These are phyloP conservation scores for Globisporangium viniferum DNA, from an alignment of 352 stramenopile genomes.

Conservation along the genomic window DNA sequence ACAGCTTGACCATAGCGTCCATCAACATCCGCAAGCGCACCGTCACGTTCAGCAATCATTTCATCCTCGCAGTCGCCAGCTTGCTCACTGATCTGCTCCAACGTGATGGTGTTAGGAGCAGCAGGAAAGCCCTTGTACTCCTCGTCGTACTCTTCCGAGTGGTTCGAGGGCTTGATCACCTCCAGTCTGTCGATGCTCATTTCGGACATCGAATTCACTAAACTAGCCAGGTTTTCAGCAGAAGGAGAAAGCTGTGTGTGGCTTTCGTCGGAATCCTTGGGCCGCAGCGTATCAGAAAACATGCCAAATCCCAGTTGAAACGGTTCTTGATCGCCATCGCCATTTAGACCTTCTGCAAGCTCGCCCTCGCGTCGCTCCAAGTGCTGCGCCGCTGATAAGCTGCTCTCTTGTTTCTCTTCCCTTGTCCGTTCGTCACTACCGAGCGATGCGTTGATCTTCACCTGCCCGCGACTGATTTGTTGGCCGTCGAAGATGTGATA, in stretches of 20 bases:
- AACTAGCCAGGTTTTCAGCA: not conserved
- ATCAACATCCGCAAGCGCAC: not conserved
- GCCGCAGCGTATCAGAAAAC: not conserved
- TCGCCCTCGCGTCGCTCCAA: not conserved
- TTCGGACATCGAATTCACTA: not conserved
- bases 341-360: not conserved
- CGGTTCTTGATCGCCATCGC: not conserved
- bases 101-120: not conserved
- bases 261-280: not conserved
- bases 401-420: not conserved
- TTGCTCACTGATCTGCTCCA: not conserved
- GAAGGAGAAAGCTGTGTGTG: not conserved
- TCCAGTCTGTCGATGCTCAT: not conserved
- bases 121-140: not conserved
- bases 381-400: not conserved
- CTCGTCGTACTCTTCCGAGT: not conserved
- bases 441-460: constrained; percentile 24
- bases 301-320: not conserved
- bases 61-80: not conserved
- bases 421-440: not conserved
- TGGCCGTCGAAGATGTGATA: constrained; percentile 28
- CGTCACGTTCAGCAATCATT: not conserved
- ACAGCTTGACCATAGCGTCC: not conserved
- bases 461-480: constrained; percentile 22
- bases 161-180: not conserved